Percentiles rank a stretch among this genome's conserved stretches.
Conservation (phyloP, 2,329 filamentous ascomycete species). For the Cercospora berteroae region DNA sequence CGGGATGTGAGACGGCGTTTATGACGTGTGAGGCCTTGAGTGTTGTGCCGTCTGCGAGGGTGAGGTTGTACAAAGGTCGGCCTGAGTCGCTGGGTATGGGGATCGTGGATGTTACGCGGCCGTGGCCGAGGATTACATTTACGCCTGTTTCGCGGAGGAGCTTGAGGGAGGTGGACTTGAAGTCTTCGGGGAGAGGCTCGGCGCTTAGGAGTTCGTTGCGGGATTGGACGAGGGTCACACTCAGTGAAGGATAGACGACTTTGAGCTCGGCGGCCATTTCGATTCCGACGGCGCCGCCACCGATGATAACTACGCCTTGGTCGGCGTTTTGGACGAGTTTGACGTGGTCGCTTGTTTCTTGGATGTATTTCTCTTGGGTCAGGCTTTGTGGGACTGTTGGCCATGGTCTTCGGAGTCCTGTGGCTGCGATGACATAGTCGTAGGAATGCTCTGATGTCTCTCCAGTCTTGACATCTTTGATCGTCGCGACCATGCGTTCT, state of each 20-base stretch:
- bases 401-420: slow-evolving; percentile 67
- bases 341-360: slow-evolving; percentile 62
- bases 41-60: slow-evolving; percentile 59
- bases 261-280: slow-evolving; percentile 82
- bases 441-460: slow-evolving; percentile 48
- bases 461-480: slow-evolving; percentile 43
- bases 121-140: slow-evolving; percentile 58
- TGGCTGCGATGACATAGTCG: slow-evolving; percentile 72
- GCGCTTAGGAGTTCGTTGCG: slow-evolving; percentile 67
- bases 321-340: slow-evolving; percentile 50
- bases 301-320: slow-evolving; percentile 68
- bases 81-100: slow-evolving; percentile 40
- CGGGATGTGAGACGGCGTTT: slow-evolving; percentile 64
- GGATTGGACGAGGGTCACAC: slow-evolving; percentile 74
- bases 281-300: slow-evolving; percentile 73
- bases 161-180: slow-evolving; percentile 61
- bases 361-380: slow-evolving; percentile 60
- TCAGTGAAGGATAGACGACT: slow-evolving; percentile 59
- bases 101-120: slow-evolving; percentile 54
- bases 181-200: slow-evolving; percentile 68
- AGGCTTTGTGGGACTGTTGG: slow-evolving; percentile 70
- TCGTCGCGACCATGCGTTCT: slow-evolving; percentile 58
- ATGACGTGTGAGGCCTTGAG: slow-evolving; percentile 65
- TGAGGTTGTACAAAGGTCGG: slow-evolving; percentile 45
- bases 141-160: slow-evolving; percentile 63